A percentile compares a stretch with the other conserved stretches of the same genome.
phyloP scores from a whole-genome alignment of 495 filamentous ascomycete species.

The Schizothecium vesticola region DNA sequence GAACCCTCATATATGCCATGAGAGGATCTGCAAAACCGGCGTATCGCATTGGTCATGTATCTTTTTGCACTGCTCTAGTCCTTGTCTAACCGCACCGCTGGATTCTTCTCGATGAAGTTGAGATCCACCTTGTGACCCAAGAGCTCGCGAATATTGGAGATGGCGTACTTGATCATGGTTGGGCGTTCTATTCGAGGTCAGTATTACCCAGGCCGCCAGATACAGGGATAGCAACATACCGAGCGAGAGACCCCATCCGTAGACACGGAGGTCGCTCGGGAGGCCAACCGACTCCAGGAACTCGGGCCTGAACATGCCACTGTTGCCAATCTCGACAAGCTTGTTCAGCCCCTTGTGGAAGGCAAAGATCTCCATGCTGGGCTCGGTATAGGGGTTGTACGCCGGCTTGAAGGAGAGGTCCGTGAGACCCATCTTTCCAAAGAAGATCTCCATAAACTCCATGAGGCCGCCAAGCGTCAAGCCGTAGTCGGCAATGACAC shows the following conservation, averaged over 20 bases:
- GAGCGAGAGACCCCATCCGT: constrained; percentile 7
- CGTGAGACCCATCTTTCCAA: constrained; percentile 88
- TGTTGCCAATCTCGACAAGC: constrained; percentile 96
- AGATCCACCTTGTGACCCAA: constrained; percentile 82
- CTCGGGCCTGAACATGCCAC: constrained; percentile 95
- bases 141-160: constrained; percentile 79
- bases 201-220: constrained; percentile 52
- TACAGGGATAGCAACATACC: constrained; percentile 89
- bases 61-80: constrained; percentile 37
- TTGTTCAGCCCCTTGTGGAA: constrained; percentile 85
- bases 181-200: constrained; percentile 46
- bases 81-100: constrained; percentile 77
- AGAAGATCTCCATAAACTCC: constrained; percentile 96
- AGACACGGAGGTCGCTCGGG: constrained; percentile 36
- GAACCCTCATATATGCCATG: not conserved
- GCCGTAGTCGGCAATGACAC: constrained; percentile 93
- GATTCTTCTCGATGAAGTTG: constrained; percentile 72
- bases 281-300: constrained; percentile 81
- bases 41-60: not conserved
- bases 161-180: constrained; percentile 95
- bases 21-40: not conserved
- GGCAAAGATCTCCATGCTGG: constrained; percentile 92
- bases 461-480: constrained; percentile 89
- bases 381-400: constrained; percentile 99
- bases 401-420: constrained; percentile 54